Percentiles rank a stretch among this genome's conserved stretches.
phyloP scores from a whole-genome alignment of 495 filamentous ascomycete genomes.

The Penicillium paxilli region DNA sequence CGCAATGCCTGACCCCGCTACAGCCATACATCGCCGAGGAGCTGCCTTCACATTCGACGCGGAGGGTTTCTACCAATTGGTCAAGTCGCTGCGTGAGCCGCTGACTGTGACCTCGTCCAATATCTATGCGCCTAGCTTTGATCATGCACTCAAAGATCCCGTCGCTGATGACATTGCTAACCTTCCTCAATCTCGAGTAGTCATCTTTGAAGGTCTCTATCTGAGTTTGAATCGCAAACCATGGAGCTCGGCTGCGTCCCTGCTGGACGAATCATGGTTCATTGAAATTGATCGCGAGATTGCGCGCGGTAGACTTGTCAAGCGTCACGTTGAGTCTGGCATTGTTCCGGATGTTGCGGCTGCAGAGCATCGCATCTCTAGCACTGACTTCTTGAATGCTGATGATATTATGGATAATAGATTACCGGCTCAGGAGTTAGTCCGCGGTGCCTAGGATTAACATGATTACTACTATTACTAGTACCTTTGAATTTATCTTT shows the following conservation, averaged over 20 bases:
- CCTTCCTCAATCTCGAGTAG: conserved; percentile 49
- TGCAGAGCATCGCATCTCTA: conserved; percentile 11
- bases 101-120: conserved; percentile 37
- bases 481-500: too few species aligned
- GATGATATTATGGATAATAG: conserved; percentile 2
- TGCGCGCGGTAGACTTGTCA: conserved; percentile 42
- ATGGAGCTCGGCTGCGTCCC: conserved; percentile 62
- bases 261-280: conserved; percentile 79
- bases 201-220: conserved; percentile 80
- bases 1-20: conserved; percentile 68
- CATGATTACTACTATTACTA: too few species aligned
- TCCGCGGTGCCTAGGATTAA: too few species aligned
- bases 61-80: conserved; percentile 55
- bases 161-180: conserved; percentile 67
- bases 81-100: conserved; percentile 56
- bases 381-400: conserved; percentile 12
- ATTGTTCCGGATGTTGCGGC: conserved; percentile 51
- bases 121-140: conserved; percentile 59
- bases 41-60: conserved; percentile 85
- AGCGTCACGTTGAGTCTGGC: conserved; percentile 69
- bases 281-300: conserved; percentile 61
- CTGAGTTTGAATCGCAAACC: conserved; percentile 56
- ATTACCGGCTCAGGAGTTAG: too few species aligned
- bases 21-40: conserved; percentile 71
- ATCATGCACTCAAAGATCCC: conserved; percentile 79